Evolutionary conservation across 2,329 filamentous ascomycete genomes (phyloP).

Genomic region (Colletotrichum paranaense): DNA sequence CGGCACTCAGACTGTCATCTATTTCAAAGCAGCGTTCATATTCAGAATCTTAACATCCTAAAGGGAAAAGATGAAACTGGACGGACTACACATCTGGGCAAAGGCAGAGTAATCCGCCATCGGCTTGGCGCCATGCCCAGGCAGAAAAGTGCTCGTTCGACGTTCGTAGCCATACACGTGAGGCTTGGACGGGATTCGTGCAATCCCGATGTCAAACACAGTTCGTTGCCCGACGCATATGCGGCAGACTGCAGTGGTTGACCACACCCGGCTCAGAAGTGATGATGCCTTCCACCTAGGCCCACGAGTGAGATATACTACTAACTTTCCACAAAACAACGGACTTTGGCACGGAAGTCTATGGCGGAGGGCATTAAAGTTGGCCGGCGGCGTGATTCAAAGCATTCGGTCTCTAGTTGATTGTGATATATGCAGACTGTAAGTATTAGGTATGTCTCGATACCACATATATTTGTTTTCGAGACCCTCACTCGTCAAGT

Average conservation of each 20-base stretch:
- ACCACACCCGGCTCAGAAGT: neutral
- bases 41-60: no score
- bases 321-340: neutral
- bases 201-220: neutral
- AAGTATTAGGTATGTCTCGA: neutral
- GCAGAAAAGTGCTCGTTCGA: neutral
- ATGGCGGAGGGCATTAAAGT: no score
- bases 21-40: no score
- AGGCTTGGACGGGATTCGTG: neutral
- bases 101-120: neutral
- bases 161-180: neutral
- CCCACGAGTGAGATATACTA: neutral
- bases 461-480: neutral
- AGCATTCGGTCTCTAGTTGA: neutral
- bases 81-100: neutral
- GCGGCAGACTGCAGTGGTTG: neutral
- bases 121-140: neutral
- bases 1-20: no score
- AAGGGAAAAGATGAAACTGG: neutral
- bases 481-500: neutral
- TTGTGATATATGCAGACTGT: neutral
- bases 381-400: neutral
- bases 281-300: neutral
- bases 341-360: neutral
- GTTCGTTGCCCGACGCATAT: neutral